Evolutionary conservation across 1,284 basidiomycete species (phyloP).

Genomic region (Cutaneotrichosporon curvatum): DNA sequence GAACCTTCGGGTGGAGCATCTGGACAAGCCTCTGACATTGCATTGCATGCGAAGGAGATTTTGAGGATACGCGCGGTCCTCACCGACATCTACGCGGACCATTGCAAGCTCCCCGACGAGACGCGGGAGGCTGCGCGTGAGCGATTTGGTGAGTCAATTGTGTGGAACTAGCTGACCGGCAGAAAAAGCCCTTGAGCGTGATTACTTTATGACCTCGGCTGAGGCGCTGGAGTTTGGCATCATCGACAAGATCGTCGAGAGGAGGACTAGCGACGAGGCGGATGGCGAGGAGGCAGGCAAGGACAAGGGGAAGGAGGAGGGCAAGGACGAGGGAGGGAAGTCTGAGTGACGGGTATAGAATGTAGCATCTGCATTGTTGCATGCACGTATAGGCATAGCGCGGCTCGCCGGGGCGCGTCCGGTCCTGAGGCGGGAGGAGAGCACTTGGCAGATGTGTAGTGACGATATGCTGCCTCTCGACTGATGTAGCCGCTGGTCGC

Average conservation of each 20-base stretch:
- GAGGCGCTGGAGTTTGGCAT: constrained; percentile 84
- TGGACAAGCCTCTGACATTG: constrained; percentile 87
- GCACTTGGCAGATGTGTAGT: too few species aligned
- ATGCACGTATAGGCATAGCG: too few species aligned
- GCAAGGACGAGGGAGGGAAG: neutral
- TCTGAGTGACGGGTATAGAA: neutral
- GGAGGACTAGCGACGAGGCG: constrained; percentile 26
- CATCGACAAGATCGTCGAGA: constrained; percentile 76
- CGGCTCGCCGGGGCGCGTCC: too few species aligned
- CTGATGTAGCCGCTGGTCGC: too few species aligned
- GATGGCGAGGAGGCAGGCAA: constrained; percentile 6
- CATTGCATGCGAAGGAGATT: constrained; percentile 89
- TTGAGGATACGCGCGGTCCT: constrained; percentile 71
- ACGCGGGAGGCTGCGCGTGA: constrained; percentile 56
- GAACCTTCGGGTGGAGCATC: constrained; percentile 90
- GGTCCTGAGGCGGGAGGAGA: too few species aligned
- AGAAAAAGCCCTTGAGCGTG: constrained; percentile 78
- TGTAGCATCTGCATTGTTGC: neutral
- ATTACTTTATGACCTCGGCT: constrained; percentile 88
- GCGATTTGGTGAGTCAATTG: constrained; percentile 62
- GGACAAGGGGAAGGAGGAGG: constrained; percentile 5
- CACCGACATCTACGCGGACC: constrained; percentile 65
- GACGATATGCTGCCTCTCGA: too few species aligned
- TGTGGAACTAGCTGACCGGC: constrained; percentile 1
- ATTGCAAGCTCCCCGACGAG: constrained; percentile 62